Percentiles rank a stretch among this genome's conserved stretches.
Conservation (phyloP, 129 eudicot species). For the Kitagawia praeruptora region DNA sequence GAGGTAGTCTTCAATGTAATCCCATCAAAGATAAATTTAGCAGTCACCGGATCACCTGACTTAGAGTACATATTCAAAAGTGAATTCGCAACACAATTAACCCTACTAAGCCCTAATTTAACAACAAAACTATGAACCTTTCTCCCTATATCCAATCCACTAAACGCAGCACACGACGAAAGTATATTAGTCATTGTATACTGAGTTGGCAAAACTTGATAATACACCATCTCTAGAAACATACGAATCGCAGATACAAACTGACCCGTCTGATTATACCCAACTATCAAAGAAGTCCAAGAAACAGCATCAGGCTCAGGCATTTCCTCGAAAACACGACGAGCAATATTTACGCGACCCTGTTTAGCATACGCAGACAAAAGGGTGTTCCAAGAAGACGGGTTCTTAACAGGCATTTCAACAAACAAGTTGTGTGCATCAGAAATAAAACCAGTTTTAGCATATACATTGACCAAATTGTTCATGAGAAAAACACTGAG, state of each 20-base stretch:
- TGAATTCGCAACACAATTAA: slow-evolving; percentile 57
- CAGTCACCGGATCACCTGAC: slow-evolving; percentile 46
- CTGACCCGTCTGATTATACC: slow-evolving; percentile 54
- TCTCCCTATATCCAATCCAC: slow-evolving; percentile 41
- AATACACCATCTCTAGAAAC: slow-evolving; percentile 48
- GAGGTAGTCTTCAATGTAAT: slow-evolving; percentile 42
- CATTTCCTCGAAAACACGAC: slow-evolving; percentile 34
- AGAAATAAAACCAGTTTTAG: slow-evolving; percentile 39
- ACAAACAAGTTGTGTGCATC: slow-evolving; percentile 47
- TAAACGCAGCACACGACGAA: slow-evolving; percentile 59
- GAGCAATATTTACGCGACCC: slow-evolving; percentile 41
- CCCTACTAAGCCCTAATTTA: slow-evolving; percentile 46
- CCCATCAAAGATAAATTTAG: slow-evolving; percentile 37
- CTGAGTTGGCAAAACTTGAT: slow-evolving; percentile 43
- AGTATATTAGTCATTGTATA: slow-evolving; percentile 58
- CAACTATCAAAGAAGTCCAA: slow-evolving; percentile 70
- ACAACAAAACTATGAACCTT: slow-evolving; percentile 55
- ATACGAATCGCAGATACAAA: slow-evolving; percentile 34
- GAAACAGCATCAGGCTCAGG: slow-evolving; percentile 75
- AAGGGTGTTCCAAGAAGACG: slow-evolving; percentile 65
- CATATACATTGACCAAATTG: slow-evolving; percentile 23
- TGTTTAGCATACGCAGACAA: slow-evolving; percentile 70
- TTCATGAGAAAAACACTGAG: slow-evolving; percentile 45
- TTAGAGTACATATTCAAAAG: slow-evolving; percentile 75
- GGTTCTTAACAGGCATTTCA: slow-evolving; percentile 54